phyloP scores from a whole-genome alignment of 202 grass and related monocot species.

The Musa balbisiana region DNA sequence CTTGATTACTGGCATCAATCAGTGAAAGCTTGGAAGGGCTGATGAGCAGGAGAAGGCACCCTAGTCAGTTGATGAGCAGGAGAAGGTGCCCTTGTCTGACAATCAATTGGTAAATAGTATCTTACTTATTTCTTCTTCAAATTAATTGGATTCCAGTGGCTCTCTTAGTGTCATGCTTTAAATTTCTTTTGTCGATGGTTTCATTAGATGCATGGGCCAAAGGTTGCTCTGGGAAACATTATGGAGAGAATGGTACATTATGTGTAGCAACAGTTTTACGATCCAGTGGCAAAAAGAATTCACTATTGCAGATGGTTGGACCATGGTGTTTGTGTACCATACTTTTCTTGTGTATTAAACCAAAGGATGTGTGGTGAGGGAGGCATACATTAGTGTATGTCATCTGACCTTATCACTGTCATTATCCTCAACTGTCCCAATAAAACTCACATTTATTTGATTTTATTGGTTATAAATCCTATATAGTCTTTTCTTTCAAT shows the following conservation, averaged over 20 bases:
- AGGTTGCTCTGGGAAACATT: background rate
- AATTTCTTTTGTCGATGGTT: background rate
- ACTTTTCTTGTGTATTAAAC: background rate
- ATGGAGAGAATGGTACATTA: background rate
- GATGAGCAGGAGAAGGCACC: background rate
- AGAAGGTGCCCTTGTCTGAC: background rate
- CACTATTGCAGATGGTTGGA: background rate
- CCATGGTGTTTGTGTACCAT: slow-evolving; percentile 4
- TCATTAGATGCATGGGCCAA: background rate
- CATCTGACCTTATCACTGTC: slow-evolving; percentile 6
- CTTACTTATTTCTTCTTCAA: background rate
- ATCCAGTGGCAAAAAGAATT: background rate
- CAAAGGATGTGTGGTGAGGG: background rate
- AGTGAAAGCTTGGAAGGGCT: background rate
- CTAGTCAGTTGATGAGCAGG: background rate
- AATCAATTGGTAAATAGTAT: too few species aligned
- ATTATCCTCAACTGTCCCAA: slow-evolving; percentile 7
- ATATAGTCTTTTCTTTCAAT: slow-evolving; percentile 13
- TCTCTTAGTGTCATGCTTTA: background rate
- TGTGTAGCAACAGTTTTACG: background rate
- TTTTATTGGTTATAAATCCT: slow-evolving; percentile 10
- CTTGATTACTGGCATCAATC: background rate
- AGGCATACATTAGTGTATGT: background rate
- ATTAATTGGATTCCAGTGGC: background rate
- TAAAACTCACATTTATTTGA: slow-evolving; percentile 21